These are phyloP conservation scores for Pleurotus eryngii DNA, from an alignment of 768 basidiomycete species.

Conservation along the genomic window DNA sequence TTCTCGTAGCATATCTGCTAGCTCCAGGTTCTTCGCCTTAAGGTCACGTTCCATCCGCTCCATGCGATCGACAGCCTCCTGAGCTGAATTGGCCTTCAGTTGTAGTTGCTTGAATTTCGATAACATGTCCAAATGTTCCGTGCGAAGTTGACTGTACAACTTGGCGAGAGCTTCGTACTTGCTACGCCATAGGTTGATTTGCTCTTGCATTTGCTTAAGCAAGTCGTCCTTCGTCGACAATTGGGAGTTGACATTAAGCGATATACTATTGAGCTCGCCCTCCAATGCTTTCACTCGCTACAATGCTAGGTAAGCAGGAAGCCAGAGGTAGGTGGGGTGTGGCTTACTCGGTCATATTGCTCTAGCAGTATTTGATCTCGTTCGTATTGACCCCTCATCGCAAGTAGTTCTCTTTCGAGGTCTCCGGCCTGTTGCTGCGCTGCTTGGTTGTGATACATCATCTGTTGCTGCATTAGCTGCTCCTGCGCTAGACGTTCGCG, in stretches of 20 bases:
- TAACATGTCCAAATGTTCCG: slow-evolving; percentile 96
- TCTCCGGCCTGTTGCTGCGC: slow-evolving; percentile 70
- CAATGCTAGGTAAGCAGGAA: slow-evolving; percentile 7
- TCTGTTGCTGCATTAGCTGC: slow-evolving; percentile 80
- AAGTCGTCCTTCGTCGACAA: slow-evolving; percentile 91
- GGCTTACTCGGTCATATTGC: slow-evolving; percentile 89
- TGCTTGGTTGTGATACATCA: slow-evolving; percentile 76
- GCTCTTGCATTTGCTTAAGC: slow-evolving; percentile 93
- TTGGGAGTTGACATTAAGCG: slow-evolving; percentile 78
- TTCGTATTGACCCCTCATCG: slow-evolving; percentile 95
- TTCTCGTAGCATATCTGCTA: slow-evolving; percentile 98
- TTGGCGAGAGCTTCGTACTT: slow-evolving; percentile 99
- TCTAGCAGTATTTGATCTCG: slow-evolving; percentile 96
- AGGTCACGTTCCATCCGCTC: slow-evolving; percentile 98
- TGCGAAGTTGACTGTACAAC: slow-evolving; percentile 95
- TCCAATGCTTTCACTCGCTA: slow-evolving; percentile 96
- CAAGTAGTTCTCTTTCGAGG: slow-evolving; percentile 85
- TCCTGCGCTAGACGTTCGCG: slow-evolving; percentile 87
- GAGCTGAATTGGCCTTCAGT: slow-evolving; percentile 95
- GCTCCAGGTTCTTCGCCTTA: slow-evolving; percentile 96
- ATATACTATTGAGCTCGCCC: slow-evolving; percentile 75
- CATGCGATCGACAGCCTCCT: slow-evolving; percentile 97
- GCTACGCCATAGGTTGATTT: slow-evolving; percentile 94
- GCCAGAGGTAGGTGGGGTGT: not conserved
- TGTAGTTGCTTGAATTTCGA: slow-evolving; percentile 97